Conservation (phyloP, 805 yeast genomes). For the Pichia thaimueangensis region DNA sequence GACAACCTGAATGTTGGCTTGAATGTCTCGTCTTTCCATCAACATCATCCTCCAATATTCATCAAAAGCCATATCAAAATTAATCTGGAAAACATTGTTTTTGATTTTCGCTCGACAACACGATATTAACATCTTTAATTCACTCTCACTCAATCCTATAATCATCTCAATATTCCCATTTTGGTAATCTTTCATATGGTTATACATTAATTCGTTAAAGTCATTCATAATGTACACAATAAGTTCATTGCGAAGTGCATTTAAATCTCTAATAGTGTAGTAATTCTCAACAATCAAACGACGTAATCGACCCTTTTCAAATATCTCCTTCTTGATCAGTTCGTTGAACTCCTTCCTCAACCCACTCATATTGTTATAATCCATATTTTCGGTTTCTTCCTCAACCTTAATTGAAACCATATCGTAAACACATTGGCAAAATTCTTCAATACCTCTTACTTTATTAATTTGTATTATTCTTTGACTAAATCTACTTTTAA, state of each 20-base stretch:
- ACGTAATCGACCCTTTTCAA: conserved; percentile 28
- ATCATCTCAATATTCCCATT: conserved; percentile 19
- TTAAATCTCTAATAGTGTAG: conserved; percentile 53
- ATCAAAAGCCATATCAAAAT: conserved; percentile 68
- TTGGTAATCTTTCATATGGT: conserved; percentile 2
- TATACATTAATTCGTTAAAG: conserved; percentile 9
- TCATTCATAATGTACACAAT: conserved; percentile 33
- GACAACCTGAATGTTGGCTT: conserved; percentile 11
- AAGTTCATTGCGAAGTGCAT: conserved; percentile 40
- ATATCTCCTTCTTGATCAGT: conserved; percentile 26
- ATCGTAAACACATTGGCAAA: conserved; percentile 38
- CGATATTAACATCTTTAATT: conserved; percentile 62
- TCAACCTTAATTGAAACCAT: conserved; percentile 21
- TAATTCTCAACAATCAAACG: conserved; percentile 39
- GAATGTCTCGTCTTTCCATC: conserved; percentile 33
- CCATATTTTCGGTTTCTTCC: not conserved
- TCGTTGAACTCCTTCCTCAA: conserved; percentile 29
- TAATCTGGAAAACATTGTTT: conserved; percentile 51
- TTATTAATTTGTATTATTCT: conserved; percentile 57
- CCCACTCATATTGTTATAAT: not conserved
- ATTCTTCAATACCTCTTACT: conserved; percentile 41
- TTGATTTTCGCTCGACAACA: conserved; percentile 67
- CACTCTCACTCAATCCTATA: conserved; percentile 57
- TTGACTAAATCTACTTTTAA: conserved; percentile 83
- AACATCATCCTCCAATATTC: conserved; percentile 63